phyloP scores from a whole-genome alignment of 2,329 filamentous ascomycete genomes.

The Catunica adiposa region DNA sequence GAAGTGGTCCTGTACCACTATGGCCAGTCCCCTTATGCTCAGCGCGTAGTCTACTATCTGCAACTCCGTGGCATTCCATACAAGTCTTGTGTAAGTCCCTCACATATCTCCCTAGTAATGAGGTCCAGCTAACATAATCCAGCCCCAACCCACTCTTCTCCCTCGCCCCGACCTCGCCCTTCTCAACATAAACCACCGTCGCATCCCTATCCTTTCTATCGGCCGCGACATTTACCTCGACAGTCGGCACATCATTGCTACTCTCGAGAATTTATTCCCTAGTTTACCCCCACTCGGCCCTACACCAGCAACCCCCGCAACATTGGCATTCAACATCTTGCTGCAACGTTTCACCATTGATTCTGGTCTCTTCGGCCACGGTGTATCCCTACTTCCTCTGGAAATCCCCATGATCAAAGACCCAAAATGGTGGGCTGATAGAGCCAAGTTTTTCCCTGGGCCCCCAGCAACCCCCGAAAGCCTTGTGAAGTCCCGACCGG shows the following conservation, averaged over 20 bases:
- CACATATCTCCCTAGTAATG: background rate
- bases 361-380: conserved; percentile 37
- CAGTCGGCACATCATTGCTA: conserved; percentile 48
- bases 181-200: conserved; percentile 49
- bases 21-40: conserved; percentile 45
- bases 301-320: conserved; percentile 23
- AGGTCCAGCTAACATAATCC: conserved; percentile 2
- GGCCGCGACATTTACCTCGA: conserved; percentile 54
- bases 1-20: conserved; percentile 50
- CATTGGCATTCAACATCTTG: conserved; percentile 23
- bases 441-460: conserved; percentile 23
- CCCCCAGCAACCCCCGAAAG: conserved; percentile 18
- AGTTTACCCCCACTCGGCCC: conserved; percentile 24
- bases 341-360: conserved; percentile 41
- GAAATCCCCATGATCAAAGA: conserved; percentile 38
- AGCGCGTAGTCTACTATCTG: conserved; percentile 50
- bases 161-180: conserved; percentile 47
- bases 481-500: conserved; percentile 26
- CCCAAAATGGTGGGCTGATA: conserved; percentile 42
- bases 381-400: conserved; percentile 39
- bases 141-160: conserved; percentile 49
- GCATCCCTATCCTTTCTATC: conserved; percentile 51
- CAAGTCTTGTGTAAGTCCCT: conserved; percentile 44
- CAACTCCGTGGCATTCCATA: conserved; percentile 48
- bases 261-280: conserved; percentile 42